These are phyloP conservation scores for Gossypium raimondii DNA, from an alignment of 345 rosid species.

Conservation along the genomic window DNA sequence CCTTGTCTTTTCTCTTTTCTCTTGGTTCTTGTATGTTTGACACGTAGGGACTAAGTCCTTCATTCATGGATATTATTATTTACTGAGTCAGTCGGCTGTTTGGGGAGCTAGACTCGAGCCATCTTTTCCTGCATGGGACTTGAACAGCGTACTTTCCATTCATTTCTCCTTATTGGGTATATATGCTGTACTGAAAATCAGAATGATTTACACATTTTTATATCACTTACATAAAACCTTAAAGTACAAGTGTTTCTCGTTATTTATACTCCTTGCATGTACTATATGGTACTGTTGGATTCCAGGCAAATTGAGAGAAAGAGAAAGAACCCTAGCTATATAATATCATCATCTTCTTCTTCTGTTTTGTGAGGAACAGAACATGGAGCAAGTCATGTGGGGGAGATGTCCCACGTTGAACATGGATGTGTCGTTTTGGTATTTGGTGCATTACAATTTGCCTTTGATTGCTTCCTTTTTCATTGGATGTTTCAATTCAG, in stretches of 20 bases:
- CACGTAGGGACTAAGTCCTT: background rate
- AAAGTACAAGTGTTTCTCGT: too few relatives aligned
- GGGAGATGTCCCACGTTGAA: conserved; percentile 21
- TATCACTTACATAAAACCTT: too few relatives aligned
- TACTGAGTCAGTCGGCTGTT: background rate
- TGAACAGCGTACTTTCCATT: background rate
- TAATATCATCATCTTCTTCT: background rate
- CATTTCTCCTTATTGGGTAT: too few relatives aligned
- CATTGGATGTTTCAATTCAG: background rate
- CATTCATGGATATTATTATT: background rate
- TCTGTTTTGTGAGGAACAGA: background rate
- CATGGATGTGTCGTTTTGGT: conserved; percentile 33
- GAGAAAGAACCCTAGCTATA: background rate
- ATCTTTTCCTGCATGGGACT: background rate
- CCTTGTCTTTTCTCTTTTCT: background rate
- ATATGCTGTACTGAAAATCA: too few relatives aligned
- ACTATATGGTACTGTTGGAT: too few relatives aligned
- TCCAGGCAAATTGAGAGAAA: background rate
- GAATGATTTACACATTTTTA: too few relatives aligned
- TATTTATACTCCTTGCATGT: too few relatives aligned
- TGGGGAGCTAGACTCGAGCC: background rate
- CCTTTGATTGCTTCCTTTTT: background rate
- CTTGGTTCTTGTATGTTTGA: conserved; percentile 7
- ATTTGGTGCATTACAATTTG: conserved; percentile 7
- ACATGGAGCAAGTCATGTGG: conserved; percentile 26